Conservation (phyloP, 164 flowering plant species). For the Umbilicus rupestris region DNA sequence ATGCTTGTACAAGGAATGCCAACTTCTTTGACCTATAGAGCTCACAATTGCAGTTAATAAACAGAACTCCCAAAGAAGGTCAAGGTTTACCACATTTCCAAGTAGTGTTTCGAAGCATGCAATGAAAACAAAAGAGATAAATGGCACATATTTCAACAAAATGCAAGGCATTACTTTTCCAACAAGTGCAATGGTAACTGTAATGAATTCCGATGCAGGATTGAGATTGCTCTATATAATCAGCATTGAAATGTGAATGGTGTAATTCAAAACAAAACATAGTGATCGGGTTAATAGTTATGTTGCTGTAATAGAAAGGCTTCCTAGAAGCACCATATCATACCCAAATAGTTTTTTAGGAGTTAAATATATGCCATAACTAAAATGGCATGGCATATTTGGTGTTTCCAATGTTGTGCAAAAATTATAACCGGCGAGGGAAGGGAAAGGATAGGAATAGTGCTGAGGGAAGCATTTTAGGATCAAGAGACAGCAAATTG, state of each 20-base stretch:
- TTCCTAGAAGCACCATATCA: neutral
- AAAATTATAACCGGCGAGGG: too few species aligned
- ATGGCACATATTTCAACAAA: neutral
- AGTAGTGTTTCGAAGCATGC: neutral
- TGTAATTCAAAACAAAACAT: too few species aligned
- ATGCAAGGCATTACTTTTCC: neutral
- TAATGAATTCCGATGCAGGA: neutral
- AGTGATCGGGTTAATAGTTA: too few species aligned
- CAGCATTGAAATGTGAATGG: neutral
- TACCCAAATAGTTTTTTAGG: neutral
- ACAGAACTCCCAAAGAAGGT: neutral
- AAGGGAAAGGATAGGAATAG: too few species aligned
- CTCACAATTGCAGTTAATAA: neutral
- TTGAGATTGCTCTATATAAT: neutral
- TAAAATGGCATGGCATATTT: neutral
- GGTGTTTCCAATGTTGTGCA: too few species aligned
- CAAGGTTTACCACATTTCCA: neutral
- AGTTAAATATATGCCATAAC: neutral
- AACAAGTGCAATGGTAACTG: too few species aligned
- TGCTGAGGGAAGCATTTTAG: neutral
- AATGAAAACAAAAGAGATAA: neutral
- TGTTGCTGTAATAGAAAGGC: too few species aligned
- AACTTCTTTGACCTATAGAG: slow-evolving; percentile 32
- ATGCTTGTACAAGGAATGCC: slow-evolving; percentile 51
- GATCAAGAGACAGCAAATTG: neutral